phyloP scores from a whole-genome alignment of 2,329 filamentous ascomycete species.

The Lasiodiplodia sp. region DNA sequence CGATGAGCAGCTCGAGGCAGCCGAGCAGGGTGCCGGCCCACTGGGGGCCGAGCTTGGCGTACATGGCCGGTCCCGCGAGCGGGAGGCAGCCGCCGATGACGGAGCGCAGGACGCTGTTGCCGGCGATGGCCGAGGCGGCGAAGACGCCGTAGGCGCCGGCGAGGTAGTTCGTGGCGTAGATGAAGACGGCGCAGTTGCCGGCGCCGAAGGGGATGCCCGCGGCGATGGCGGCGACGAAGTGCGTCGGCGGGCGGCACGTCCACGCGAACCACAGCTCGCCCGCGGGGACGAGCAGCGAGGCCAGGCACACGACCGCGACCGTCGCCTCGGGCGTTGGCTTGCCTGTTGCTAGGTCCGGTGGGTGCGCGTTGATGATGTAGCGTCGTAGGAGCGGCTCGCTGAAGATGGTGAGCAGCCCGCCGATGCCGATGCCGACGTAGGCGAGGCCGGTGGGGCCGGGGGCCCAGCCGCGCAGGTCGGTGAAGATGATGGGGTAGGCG shows the following conservation, averaged over 20 bases:
- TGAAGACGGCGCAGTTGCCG: constrained; percentile 80
- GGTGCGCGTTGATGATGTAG: constrained; percentile 75
- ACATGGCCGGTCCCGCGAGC: constrained; percentile 77
- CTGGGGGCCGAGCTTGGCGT: constrained; percentile 71
- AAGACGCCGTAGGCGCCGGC: constrained; percentile 82
- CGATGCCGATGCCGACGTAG: constrained; percentile 75
- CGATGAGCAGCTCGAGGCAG: constrained; percentile 73
- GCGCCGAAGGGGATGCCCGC: constrained; percentile 81
- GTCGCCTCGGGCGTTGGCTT: constrained; percentile 79
- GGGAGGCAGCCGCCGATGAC: constrained; percentile 80
- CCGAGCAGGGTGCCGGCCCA: constrained; percentile 83
- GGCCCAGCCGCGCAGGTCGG: constrained; percentile 76
- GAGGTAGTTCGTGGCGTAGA: constrained; percentile 82
- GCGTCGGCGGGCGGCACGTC: constrained; percentile 70
- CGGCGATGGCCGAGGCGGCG: constrained; percentile 79
- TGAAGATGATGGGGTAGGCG: constrained; percentile 86
- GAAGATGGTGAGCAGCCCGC: constrained; percentile 49
- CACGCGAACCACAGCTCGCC: constrained; percentile 69
- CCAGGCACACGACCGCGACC: constrained; percentile 80
- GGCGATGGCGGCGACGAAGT: constrained; percentile 81
- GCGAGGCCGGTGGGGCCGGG: constrained; percentile 76
- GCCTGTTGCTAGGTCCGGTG: constrained; percentile 76
- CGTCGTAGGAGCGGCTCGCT: constrained; percentile 70
- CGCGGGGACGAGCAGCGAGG: constrained; percentile 74
- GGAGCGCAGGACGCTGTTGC: constrained; percentile 77